Conservation (phyloP, 1,139 yeast genomes). For the Lodderomyces elongisporus region DNA sequence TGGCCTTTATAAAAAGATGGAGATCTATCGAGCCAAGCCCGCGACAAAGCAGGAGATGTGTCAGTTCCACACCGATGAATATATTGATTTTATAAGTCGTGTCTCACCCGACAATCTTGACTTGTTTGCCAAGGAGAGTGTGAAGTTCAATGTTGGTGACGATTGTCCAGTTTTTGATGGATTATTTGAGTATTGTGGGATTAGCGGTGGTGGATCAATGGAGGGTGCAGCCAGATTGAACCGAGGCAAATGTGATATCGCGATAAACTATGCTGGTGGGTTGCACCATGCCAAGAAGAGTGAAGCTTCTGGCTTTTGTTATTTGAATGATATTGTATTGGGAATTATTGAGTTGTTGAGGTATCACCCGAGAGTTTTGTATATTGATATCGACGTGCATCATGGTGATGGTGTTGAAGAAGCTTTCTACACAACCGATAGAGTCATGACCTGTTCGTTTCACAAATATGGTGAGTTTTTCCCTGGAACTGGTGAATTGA, state of each 20-base stretch:
- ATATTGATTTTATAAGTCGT: slow-evolving; percentile 86
- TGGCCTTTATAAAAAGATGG: slow-evolving; percentile 95
- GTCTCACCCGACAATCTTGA: slow-evolving; percentile 95
- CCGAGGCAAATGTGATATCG: slow-evolving; percentile 91
- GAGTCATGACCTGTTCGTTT: slow-evolving; percentile 97
- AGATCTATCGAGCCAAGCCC: slow-evolving; percentile 92
- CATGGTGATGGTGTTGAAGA: slow-evolving; percentile 99
- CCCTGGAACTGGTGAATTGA: slow-evolving; percentile 92
- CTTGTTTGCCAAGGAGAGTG: slow-evolving; percentile 85
- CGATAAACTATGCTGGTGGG: slow-evolving; percentile 96
- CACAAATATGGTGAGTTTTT: slow-evolving; percentile 96
- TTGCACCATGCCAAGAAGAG: slow-evolving; percentile 94
- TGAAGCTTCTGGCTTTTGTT: slow-evolving; percentile 96
- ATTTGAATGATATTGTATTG: slow-evolving; percentile 62
- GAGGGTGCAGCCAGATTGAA: slow-evolving; percentile 94
- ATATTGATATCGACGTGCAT: slow-evolving; percentile 93
- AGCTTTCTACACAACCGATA: slow-evolving; percentile 91
- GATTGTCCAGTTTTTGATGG: slow-evolving; percentile 98
- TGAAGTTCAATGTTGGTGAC: slow-evolving; percentile 93
- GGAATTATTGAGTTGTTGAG: slow-evolving; percentile 86
- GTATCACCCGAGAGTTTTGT: slow-evolving; percentile 91
- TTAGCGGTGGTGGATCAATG: slow-evolving; percentile 94
- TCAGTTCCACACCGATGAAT: slow-evolving; percentile 96
- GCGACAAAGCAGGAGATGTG: slow-evolving; percentile 99
- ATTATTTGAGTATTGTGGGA: slow-evolving; percentile 88